Conservation (phyloP, 108 stramenopile genomes). For the Phaeodactylum tricornutum region DNA sequence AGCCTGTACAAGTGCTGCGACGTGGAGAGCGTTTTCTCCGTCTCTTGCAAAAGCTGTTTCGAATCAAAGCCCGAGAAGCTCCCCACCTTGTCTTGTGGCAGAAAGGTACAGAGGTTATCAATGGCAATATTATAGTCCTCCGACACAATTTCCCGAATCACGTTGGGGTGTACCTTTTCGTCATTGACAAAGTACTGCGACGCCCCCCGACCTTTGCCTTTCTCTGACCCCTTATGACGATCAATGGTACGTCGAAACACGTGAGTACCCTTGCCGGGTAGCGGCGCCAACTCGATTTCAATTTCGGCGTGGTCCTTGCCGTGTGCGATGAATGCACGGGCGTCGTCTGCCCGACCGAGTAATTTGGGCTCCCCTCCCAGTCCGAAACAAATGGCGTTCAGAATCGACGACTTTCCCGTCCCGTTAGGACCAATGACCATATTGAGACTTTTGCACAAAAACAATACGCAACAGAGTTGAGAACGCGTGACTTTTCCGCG, state of each 20-base stretch:
- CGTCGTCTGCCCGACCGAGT: slow-evolving; percentile 84
- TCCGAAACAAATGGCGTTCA: slow-evolving; percentile 92
- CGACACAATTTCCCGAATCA: slow-evolving; percentile 49
- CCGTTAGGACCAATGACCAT: slow-evolving; percentile 92
- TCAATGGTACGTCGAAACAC: slow-evolving; percentile 31
- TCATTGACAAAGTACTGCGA: slow-evolving; percentile 45
- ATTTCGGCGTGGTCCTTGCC: slow-evolving; percentile 65
- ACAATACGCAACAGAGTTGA: background rate
- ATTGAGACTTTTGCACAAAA: slow-evolving; percentile 54
- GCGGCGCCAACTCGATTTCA: slow-evolving; percentile 71
- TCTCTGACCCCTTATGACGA: slow-evolving; percentile 28
- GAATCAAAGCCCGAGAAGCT: slow-evolving; percentile 78
- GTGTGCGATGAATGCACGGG: slow-evolving; percentile 80
- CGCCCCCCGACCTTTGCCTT: slow-evolving; percentile 18
- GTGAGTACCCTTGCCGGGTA: slow-evolving; percentile 11
- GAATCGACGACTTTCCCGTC: slow-evolving; percentile 89
- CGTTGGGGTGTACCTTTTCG: slow-evolving; percentile 22
- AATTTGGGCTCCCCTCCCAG: slow-evolving; percentile 77
- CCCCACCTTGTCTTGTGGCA: slow-evolving; percentile 94
- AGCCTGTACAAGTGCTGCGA: slow-evolving; percentile 41
- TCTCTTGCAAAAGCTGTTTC: slow-evolving; percentile 70
- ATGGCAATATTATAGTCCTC: slow-evolving; percentile 67
- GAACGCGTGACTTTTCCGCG: background rate
- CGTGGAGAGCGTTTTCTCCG: slow-evolving; percentile 63
- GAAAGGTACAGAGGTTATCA: slow-evolving; percentile 92